Base-by-base conservation (phyloP, 768 basidiomycete genomes). In the Agaricus subrufescens region DNA sequence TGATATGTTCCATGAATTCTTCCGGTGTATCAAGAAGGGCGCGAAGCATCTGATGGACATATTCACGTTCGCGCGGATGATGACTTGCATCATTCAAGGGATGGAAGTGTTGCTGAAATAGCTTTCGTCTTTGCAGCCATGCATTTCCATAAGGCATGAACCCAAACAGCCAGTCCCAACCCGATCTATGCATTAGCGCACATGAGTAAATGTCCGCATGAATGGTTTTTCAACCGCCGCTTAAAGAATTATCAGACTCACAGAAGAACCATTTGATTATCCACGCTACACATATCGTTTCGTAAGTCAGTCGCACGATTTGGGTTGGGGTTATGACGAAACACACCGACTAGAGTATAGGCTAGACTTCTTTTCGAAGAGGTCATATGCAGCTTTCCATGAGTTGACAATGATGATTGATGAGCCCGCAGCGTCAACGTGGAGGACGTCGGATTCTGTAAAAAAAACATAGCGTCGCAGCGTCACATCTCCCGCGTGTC, bases 41-140 rank as follows among this genome's bases (percentile, higher is more conserved):
- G 42, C 71, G 70, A 27, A 83, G 67, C 34, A 83, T 73, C 3
- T 67, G 63, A 39, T 76, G 70, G 8, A 73, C 71, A 54, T 76
- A 76, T 52, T 70, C 75, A 3, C 69, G 66, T 61, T 82, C 80
- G 23, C 72, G 64, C 5, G 75, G 75, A 66, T 77, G 75, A 60
- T 79, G 79, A 1, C 67, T 69, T 1, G 69, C 65, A 3, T 73
- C 69, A 4, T 65, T 66, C 1, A 72, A 70, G 0, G 75, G 71
- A 29, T 74, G 73, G 57, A 83, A 81, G 54, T 78, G 74, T n/a
- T 76, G 70, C 53, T 81, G 75, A 58, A 83, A 79, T n/a, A 62
- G 38, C 19, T 55, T 56, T 31, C 61, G 58, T n/a, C 58, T 58
- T 26, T 58, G 58, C 34, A 58, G 50, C 61, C 61, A 62, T 26